Evolutionary conservation across 139 green algal genomes (phyloP).

Genomic region (Nannochloris sp.): DNA sequence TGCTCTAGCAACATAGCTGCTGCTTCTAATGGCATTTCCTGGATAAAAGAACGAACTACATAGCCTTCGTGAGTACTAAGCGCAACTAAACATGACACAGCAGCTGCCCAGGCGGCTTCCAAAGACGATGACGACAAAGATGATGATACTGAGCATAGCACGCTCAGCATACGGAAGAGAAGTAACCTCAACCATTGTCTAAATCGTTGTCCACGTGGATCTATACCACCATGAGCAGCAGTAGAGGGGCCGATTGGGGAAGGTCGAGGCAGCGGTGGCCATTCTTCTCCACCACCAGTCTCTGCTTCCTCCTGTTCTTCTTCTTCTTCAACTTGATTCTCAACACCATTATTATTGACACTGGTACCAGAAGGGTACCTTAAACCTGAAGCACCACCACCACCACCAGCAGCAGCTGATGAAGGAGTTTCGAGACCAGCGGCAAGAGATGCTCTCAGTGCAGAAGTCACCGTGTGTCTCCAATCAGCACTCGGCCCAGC

Average conservation of each 20-base stretch:
- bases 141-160: constrained; percentile 10
- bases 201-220: constrained; percentile 23
- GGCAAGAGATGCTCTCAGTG: constrained; percentile 13
- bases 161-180: constrained; percentile 49
- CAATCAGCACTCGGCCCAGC: background rate
- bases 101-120: constrained; percentile 52
- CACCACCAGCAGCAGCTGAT: background rate
- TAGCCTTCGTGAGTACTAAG: constrained; percentile 42
- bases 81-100: constrained; percentile 52
- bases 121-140: constrained; percentile 9
- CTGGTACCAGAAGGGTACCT: background rate
- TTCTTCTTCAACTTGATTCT: background rate
- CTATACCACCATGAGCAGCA: background rate
- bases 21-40: constrained; percentile 34
- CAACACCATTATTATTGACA: too few relatives aligned
- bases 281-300: background rate
- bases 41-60: constrained; percentile 33
- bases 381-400: background rate
- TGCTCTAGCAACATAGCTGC: constrained; percentile 46
- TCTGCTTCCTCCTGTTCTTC: background rate
- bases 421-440: background rate
- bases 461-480: constrained; percentile 16
- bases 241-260: background rate
- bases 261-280: background rate
- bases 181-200: constrained; percentile 60